Conservation (phyloP, 768 basidiomycete genomes). For the Tremella yokohamensis region DNA sequence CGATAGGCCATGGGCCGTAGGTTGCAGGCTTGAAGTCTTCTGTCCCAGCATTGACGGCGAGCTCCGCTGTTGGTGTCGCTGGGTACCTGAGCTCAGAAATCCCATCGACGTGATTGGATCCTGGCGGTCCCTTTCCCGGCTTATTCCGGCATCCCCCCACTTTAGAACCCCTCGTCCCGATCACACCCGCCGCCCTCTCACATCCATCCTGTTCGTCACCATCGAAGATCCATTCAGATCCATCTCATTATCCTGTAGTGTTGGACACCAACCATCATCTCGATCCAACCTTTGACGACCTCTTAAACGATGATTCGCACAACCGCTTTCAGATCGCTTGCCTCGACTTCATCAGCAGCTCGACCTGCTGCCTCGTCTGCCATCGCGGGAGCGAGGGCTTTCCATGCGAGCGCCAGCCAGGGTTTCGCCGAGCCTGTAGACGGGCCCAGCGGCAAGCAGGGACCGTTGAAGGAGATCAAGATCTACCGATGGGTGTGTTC, state of each 20-base stretch:
- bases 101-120: constrained; percentile 1
- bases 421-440: constrained; percentile 33
- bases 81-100: neutral
- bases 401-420: constrained; percentile 6
- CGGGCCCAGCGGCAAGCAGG: constrained; percentile 24
- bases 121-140: neutral
- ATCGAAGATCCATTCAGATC: neutral
- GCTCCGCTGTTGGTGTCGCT: too few relatives aligned
- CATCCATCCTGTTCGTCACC: constrained; percentile 1
- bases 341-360: constrained; percentile 14
- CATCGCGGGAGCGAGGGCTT: constrained; percentile 10
- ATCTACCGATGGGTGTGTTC: constrained; percentile 91
- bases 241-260: neutral
- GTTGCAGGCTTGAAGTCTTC: too few relatives aligned
- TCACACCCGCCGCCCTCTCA: constrained; percentile 5
- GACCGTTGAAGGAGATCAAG: constrained; percentile 82
- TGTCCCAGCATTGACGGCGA: too few relatives aligned
- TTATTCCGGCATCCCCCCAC: constrained; percentile 3
- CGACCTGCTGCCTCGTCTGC: neutral
- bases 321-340: constrained; percentile 16
- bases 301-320: constrained; percentile 8
- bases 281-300: neutral
- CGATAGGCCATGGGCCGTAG: too few relatives aligned
- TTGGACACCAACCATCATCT: neutral
- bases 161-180: neutral